Percentiles rank a stretch among this genome's conserved stretches.
Evolutionary conservation across 2,329 filamentous ascomycete species (phyloP).

Genomic region (Ascochyta pisi): DNA sequence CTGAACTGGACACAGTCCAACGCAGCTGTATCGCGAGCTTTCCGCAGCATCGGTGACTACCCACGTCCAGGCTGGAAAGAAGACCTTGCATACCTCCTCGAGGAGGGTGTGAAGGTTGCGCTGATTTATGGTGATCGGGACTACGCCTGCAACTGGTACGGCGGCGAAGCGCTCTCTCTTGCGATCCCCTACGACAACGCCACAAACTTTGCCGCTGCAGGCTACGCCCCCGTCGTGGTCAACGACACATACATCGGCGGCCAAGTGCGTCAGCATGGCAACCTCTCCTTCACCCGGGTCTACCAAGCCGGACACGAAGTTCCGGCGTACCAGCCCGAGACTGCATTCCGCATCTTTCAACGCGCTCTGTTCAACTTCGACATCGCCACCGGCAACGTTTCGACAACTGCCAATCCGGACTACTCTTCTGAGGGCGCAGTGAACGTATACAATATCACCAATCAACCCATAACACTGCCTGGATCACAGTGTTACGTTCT

Average conservation of each 20-base stretch:
- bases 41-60: constrained; percentile 58
- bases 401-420: constrained; percentile 51
- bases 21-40: constrained; percentile 54
- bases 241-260: constrained; percentile 74
- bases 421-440: constrained; percentile 43
- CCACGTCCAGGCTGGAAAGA: constrained; percentile 56
- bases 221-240: constrained; percentile 75
- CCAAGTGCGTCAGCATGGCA: constrained; percentile 77
- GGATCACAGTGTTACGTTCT: constrained; percentile 47
- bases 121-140: constrained; percentile 49
- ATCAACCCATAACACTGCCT: constrained; percentile 51
- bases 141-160: constrained; percentile 66
- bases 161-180: constrained; percentile 74
- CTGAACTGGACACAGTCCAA: constrained; percentile 62
- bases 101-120: constrained; percentile 49
- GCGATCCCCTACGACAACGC: constrained; percentile 62
- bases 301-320: constrained; percentile 62
- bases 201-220: constrained; percentile 66
- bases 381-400: constrained; percentile 61
- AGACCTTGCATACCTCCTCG: constrained; percentile 61
- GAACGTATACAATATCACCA: constrained; percentile 55
- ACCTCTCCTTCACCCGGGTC: constrained; percentile 61
- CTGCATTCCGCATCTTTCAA: constrained; percentile 60
- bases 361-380: constrained; percentile 60
- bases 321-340: constrained; percentile 56